Base-by-base conservation (phyloP, 768 basidiomycete species). In the Gymnopilus junonius region DNA sequence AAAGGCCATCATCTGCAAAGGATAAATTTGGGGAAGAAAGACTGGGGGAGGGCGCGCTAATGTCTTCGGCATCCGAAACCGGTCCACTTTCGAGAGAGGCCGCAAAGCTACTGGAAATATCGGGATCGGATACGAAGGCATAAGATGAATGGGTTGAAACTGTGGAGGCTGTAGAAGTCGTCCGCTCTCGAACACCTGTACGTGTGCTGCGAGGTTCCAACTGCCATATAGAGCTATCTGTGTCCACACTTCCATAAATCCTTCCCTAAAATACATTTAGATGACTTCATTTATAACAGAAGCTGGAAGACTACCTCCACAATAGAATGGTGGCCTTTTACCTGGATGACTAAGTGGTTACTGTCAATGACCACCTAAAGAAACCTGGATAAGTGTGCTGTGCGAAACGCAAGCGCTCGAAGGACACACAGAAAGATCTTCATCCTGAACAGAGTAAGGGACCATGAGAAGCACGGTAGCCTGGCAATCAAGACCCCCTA, bases 31-130 rank as follows among this genome's bases (percentile, higher is more conserved):
- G 89, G 1, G 92, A 90, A 1, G 87, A 87, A 25, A 87, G 71
- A 0, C 81, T 86, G 0, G 90, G 84, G 11, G 90, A 88, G 2
- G 85, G 71, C 11, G 78, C 79, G 40, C 78, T 60, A 11, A 67
- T 72, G 64, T 93, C 91, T 59, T 93, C 92, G 14, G 81, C 79
- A 62, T 94, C 92, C 23, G 92, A 93, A 11, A 83, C 82, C 27
- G 87, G 87, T 14, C 80, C 87, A 66, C 89, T 90, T 70, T 92
- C 92, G 3, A 93, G 82, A 29, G 92, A 93, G 6, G 90, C 91
- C 1, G 91, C 90, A 66, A 93, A 93, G 72, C 89, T 91, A 75
- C 91, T 93, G 4, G 92, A 92, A 55, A 93, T 89, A 66, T 94
- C 92, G 2, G 87, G 87, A 67, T 94, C 92, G n/a, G 92, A 93